phyloP scores from a whole-genome alignment of 2,329 filamentous ascomycete species.

The Aspergillus sp. region DNA sequence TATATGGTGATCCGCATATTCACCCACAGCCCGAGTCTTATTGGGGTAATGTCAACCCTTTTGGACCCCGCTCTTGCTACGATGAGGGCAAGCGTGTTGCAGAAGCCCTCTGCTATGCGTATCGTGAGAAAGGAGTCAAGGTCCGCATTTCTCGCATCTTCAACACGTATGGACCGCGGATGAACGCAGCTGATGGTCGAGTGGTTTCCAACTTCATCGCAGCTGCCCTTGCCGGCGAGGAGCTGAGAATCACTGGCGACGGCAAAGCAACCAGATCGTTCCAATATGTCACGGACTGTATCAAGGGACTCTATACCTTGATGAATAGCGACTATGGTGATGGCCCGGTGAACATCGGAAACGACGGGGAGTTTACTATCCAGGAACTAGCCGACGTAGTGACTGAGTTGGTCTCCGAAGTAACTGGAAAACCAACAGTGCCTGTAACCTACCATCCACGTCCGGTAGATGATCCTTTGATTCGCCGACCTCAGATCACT shows the following conservation, averaged over 20 bases:
- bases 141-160: constrained; percentile 29
- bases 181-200: constrained; percentile 23
- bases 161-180: constrained; percentile 28
- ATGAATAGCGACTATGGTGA: constrained; percentile 22
- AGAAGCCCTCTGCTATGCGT: constrained; percentile 32
- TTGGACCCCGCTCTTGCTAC: constrained; percentile 37
- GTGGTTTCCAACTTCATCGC: constrained; percentile 29
- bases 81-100: constrained; percentile 38
- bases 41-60: constrained; percentile 37
- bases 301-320: constrained; percentile 21
- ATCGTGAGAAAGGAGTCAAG: constrained; percentile 21
- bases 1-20: constrained; percentile 26
- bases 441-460: constrained; percentile 5
- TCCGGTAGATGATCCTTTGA: constrained; percentile 2
- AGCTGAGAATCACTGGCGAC: constrained; percentile 24
- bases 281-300: constrained; percentile 25
- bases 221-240: constrained; percentile 18
- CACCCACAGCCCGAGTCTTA: constrained; percentile 26
- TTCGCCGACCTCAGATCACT: constrained; percentile 20
- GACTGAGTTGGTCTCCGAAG: constrained; percentile 11
- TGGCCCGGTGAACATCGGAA: constrained; percentile 25
- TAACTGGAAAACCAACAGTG: not conserved
- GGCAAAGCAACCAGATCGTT: constrained; percentile 25
- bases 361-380: constrained; percentile 23
- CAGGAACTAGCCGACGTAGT: constrained; percentile 21